Evolutionary conservation across 2,329 filamentous ascomycete genomes (phyloP).

Genomic region (Alternaria triticina): DNA sequence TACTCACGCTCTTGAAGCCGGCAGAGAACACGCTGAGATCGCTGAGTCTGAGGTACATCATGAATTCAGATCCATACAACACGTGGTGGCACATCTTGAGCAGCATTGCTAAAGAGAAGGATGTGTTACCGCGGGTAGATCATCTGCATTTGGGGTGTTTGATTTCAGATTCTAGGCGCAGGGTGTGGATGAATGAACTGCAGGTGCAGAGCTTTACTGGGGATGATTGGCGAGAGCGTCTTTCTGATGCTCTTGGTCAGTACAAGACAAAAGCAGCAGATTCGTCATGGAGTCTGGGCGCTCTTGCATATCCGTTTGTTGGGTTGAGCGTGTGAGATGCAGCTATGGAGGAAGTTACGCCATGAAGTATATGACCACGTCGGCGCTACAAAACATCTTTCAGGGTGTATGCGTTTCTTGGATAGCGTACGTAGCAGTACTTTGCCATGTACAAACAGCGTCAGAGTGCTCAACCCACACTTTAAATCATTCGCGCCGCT

Average conservation of each 20-base stretch:
- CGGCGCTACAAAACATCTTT: not conserved
- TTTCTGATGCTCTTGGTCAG: constrained; percentile 7
- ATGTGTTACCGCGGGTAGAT: constrained; percentile 10
- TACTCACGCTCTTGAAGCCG: constrained; percentile 22
- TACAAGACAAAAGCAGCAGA: constrained; percentile 12
- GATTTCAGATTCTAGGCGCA: constrained; percentile 7
- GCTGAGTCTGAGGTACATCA: constrained; percentile 18
- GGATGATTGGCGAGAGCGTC: constrained; percentile 6
- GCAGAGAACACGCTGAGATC: constrained; percentile 12
- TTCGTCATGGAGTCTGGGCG: constrained; percentile 25
- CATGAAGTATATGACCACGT: not conserved
- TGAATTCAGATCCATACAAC: constrained; percentile 13
- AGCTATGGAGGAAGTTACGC: not conserved
- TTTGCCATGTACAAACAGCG: not conserved
- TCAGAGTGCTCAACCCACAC: not conserved
- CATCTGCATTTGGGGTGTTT: constrained; percentile 14
- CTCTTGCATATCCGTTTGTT: constrained; percentile 30
- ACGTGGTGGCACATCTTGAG: constrained; percentile 23
- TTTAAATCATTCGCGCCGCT: not conserved
- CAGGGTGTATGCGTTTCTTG: not conserved
- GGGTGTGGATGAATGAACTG: constrained; percentile 5
- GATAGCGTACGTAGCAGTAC: not conserved
- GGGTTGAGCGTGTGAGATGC: not conserved
- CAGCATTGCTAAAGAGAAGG: constrained; percentile 8
- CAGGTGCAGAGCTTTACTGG: constrained; percentile 9